Evolutionary conservation across 306 rosid species (phyloP).

Genomic region (Sophora flavescens): DNA sequence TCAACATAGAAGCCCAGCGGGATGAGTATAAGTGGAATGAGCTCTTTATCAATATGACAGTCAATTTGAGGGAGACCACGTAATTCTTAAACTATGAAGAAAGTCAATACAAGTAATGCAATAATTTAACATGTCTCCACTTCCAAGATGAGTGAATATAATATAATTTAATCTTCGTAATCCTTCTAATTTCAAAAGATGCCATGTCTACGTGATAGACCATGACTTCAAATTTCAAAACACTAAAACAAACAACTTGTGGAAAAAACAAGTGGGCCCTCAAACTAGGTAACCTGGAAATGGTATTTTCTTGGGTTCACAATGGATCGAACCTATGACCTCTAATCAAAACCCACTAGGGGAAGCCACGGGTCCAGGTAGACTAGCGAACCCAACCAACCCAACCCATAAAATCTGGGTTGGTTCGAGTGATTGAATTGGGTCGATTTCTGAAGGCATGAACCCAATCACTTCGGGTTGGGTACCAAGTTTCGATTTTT

Average conservation of each 20-base stretch:
- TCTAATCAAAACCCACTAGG: not conserved
- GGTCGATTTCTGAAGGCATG: no score
- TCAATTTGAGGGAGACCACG: conserved; percentile 5
- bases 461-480: no score
- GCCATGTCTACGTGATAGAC: not conserved
- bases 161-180: not conserved
- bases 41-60: not conserved
- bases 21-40: not conserved
- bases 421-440: no score
- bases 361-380: no score
- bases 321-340: not conserved
- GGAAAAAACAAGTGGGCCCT: not conserved
- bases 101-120: not conserved
- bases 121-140: not conserved
- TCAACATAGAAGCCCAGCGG: not conserved
- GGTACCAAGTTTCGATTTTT: no score
- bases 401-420: no score
- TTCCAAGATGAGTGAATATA: not conserved
- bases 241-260: not conserved
- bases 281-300: not conserved
- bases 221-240: not conserved
- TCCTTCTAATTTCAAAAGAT: not conserved
- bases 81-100: conserved; percentile 15
- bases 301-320: not conserved
- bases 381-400: no score